Conservation (phyloP, 192 early-diverging fungal genomes). For the Rhizophagus clarus region DNA sequence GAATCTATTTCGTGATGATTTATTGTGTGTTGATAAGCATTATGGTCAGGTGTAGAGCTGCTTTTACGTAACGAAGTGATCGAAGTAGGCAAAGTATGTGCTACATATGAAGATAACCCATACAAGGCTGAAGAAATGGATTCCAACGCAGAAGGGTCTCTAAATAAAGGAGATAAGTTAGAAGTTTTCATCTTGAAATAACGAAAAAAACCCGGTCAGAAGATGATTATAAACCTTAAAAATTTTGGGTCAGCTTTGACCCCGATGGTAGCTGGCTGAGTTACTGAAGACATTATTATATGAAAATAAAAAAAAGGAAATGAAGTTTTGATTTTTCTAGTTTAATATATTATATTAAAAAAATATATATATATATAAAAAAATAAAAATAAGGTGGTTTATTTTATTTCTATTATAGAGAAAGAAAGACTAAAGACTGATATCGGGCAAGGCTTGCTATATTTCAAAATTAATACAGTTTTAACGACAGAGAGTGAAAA, state of each 20-base stretch:
- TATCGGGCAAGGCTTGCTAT: no score
- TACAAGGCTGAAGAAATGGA: conserved; percentile 62
- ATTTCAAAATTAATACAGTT: no score
- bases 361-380: no score
- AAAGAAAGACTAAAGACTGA: no score
- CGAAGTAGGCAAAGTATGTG: conserved; percentile 58
- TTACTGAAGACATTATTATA: conserved; percentile 5
- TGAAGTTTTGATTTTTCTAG: no score
- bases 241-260: conserved; percentile 25
- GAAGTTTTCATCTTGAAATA: not conserved
- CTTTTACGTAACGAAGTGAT: conserved; percentile 23
- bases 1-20: not conserved
- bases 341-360: no score
- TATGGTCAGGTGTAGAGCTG: not conserved
- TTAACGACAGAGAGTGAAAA: no score
- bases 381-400: no score
- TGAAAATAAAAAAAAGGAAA: not conserved
- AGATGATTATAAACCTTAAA: conserved; percentile 5
- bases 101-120: conserved; percentile 64
- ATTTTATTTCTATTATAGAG: no score
- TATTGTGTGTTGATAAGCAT: not conserved
- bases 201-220: not conserved
- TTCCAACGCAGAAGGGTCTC: conserved; percentile 65
- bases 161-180: conserved; percentile 22
- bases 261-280: not conserved